Evolutionary conservation across 768 basidiomycete species (phyloP).

Genomic region (Coprinopsis cinerea): DNA sequence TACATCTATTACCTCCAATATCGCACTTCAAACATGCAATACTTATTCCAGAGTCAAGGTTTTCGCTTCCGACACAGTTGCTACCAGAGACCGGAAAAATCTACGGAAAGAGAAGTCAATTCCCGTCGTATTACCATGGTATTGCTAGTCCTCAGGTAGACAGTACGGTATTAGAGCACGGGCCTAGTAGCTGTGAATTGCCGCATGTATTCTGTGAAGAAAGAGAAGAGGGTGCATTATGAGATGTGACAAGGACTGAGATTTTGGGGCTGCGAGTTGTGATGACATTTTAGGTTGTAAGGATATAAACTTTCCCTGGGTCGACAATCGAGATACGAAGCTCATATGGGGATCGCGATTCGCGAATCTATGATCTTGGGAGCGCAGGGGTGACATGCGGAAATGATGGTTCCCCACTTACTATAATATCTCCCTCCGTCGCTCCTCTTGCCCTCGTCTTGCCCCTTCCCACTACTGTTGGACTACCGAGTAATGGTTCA

Average conservation of each 20-base stretch:
- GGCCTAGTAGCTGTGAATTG: too few relatives aligned
- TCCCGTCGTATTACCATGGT: too few relatives aligned
- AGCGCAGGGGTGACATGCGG: conserved; percentile 6
- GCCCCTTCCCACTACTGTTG: neutral
- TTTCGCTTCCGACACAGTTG: too few relatives aligned
- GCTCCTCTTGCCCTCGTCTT: conserved; percentile 13
- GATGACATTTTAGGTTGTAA: conserved; percentile 40
- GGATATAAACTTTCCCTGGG: conserved; percentile 41
- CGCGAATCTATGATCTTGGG: neutral
- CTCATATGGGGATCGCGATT: neutral
- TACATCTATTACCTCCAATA: too few relatives aligned
- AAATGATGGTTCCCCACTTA: conserved; percentile 8
- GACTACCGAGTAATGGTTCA: conserved; percentile 12
- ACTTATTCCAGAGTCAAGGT: too few relatives aligned
- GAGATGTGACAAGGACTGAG: neutral
- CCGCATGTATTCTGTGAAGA: conserved; percentile 6
- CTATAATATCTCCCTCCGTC: conserved; percentile 3
- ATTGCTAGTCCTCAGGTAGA: too few relatives aligned
- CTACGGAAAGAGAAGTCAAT: too few relatives aligned
- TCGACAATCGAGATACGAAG: conserved; percentile 3
- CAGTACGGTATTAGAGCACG: too few relatives aligned
- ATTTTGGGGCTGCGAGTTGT: neutral
- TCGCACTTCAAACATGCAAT: too few relatives aligned
- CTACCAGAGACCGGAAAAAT: too few relatives aligned
- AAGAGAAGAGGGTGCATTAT: conserved; percentile 10